A percentile compares a stretch with the other conserved stretches of the same genome.
Conservation (phyloP, 2,329 filamentous ascomycete species). For the Clarireedia hainanense region DNA sequence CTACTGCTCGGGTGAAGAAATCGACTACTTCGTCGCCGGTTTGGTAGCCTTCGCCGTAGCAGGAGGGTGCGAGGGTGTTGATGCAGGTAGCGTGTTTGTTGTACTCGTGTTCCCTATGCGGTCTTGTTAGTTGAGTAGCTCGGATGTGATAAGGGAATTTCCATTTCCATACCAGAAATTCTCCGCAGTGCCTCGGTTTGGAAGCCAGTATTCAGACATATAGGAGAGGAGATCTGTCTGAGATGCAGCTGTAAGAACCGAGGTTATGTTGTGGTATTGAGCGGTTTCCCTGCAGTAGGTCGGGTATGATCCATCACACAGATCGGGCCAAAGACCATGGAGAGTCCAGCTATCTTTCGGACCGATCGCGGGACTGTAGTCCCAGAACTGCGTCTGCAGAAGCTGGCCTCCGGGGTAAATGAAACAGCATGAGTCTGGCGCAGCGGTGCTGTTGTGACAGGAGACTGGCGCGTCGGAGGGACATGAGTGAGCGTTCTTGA, state of each 20-base stretch:
- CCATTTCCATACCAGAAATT: slow-evolving; percentile 46
- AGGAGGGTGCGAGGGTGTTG: slow-evolving; percentile 57
- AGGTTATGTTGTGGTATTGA: slow-evolving; percentile 56
- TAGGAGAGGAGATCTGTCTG: slow-evolving; percentile 51
- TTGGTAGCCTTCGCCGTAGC: slow-evolving; percentile 51
- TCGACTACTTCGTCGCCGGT: slow-evolving; percentile 57
- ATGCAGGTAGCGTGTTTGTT: slow-evolving; percentile 68
- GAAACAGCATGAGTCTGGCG: slow-evolving; percentile 66
- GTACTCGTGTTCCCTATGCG: slow-evolving; percentile 56
- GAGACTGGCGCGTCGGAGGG: slow-evolving; percentile 36
- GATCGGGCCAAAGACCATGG: slow-evolving; percentile 59
- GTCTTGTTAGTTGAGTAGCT: neutral
- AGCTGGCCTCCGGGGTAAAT: slow-evolving; percentile 65
- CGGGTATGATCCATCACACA: slow-evolving; percentile 64
- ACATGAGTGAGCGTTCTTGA: slow-evolving; percentile 21
- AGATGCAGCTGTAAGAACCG: slow-evolving; percentile 49
- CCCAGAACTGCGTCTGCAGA: slow-evolving; percentile 74
- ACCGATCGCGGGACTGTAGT: slow-evolving; percentile 53
- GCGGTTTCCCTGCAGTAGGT: slow-evolving; percentile 55
- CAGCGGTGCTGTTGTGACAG: slow-evolving; percentile 55
- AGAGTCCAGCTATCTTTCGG: slow-evolving; percentile 66
- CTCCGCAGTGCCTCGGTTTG: slow-evolving; percentile 55
- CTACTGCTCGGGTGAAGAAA: slow-evolving; percentile 58
- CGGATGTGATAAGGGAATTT: neutral
- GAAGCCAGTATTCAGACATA: slow-evolving; percentile 58